phyloP scores from a whole-genome alignment of 768 basidiomycete genomes.

The Porphyrellus cyaneotinctus region DNA sequence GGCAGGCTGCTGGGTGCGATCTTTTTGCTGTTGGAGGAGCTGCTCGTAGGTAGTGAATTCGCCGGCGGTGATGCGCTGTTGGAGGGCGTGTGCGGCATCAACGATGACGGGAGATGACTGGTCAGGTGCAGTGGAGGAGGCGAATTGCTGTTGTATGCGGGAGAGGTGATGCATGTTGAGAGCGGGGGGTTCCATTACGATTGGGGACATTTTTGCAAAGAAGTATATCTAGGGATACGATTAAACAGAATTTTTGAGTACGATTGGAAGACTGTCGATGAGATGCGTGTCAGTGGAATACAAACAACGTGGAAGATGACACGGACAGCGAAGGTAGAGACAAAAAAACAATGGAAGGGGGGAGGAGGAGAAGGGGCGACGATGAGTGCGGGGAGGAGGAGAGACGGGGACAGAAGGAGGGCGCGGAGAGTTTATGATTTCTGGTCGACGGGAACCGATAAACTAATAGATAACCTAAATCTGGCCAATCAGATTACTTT shows the following conservation, averaged over 20 bases:
- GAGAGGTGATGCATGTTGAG: slow-evolving; percentile 51
- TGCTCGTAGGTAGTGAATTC: slow-evolving; percentile 32
- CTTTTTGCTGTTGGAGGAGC: slow-evolving; percentile 29
- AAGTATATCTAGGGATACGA: slow-evolving; percentile 32
- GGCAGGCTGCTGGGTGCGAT: slow-evolving; percentile 21
- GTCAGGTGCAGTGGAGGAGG: slow-evolving; percentile 30
- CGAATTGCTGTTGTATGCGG: slow-evolving; percentile 47
- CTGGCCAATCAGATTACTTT: slow-evolving; percentile 35
- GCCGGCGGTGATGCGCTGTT: slow-evolving; percentile 27
- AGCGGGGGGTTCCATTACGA: slow-evolving; percentile 53
- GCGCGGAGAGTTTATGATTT: slow-evolving; percentile 34
- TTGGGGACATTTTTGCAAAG: slow-evolving; percentile 46
- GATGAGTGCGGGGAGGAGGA: slow-evolving; percentile 16
- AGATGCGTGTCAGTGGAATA: slow-evolving; percentile 7
- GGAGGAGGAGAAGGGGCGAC: not conserved
- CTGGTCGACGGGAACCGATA: slow-evolving; percentile 36
- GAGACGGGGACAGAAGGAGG: slow-evolving; percentile 24
- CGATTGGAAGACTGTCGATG: slow-evolving; percentile 12
- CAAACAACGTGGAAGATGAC: not conserved
- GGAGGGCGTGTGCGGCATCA: slow-evolving; percentile 25
- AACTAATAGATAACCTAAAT: slow-evolving; percentile 37
- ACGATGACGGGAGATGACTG: slow-evolving; percentile 24
- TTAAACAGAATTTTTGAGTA: slow-evolving; percentile 26
- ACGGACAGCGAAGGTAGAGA: not conserved
- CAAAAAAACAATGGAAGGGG: not conserved